Conservation (phyloP, 805 yeast genomes). For the Cyberlindnera euphorbiiphila region DNA sequence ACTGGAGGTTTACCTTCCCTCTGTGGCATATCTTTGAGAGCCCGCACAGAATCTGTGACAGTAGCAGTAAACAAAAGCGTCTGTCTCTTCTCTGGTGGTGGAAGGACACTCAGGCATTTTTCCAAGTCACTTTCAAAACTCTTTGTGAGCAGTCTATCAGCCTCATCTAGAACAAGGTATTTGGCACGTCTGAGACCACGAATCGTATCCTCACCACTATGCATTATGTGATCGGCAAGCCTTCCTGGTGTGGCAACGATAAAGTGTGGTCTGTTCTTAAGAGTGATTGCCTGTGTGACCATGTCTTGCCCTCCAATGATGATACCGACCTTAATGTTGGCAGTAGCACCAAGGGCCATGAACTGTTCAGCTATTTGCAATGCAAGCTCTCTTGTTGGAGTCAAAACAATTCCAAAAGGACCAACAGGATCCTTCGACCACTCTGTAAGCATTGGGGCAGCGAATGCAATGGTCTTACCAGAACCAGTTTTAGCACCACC, state of each 20-base stretch:
- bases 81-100: constrained; percentile 71
- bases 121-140: constrained; percentile 79
- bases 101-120: constrained; percentile 67
- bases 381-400: constrained; percentile 94
- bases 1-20: constrained; percentile 51
- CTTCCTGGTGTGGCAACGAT: constrained; percentile 97
- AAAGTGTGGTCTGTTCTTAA: constrained; percentile 85
- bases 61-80: constrained; percentile 94
- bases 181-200: constrained; percentile 74
- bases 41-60: constrained; percentile 85
- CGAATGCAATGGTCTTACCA: constrained; percentile 97
- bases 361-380: constrained; percentile 96
- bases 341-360: constrained; percentile 83
- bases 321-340: constrained; percentile 79
- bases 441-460: constrained; percentile 90
- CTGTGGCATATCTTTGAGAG: constrained; percentile 61
- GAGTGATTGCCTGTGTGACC: constrained; percentile 77
- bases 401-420: constrained; percentile 80
- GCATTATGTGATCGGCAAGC: constrained; percentile 83
- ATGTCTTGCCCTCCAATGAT: constrained; percentile 96
- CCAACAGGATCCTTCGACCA: constrained; percentile 97
- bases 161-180: constrained; percentile 84
- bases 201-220: constrained; percentile 85
- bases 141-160: constrained; percentile 76
- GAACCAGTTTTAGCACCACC: constrained; percentile 99